Conservation (phyloP, 768 basidiomycete genomes). For the Suillus fuscotomentosus region DNA sequence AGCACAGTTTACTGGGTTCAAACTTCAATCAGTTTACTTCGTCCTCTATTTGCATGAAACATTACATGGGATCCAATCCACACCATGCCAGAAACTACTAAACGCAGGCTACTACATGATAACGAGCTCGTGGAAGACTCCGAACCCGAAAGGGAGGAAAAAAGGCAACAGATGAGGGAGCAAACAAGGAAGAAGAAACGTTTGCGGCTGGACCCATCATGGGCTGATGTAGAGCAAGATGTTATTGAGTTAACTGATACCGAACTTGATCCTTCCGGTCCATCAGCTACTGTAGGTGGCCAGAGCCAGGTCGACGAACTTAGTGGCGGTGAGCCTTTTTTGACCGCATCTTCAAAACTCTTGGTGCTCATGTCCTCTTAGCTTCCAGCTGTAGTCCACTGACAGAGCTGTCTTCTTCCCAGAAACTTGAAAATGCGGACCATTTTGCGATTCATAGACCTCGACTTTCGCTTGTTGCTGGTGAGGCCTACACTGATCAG, state of each 20-base stretch:
- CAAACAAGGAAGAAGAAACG: constrained; percentile 16
- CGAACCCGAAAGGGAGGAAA: constrained; percentile 63
- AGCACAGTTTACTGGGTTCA: not conserved
- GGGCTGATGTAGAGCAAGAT: not conserved
- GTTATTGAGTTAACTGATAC: not conserved
- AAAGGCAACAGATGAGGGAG: constrained; percentile 20
- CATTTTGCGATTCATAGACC: not conserved
- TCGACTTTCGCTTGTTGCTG: not conserved
- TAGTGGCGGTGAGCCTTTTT: not conserved
- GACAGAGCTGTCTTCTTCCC: not conserved
- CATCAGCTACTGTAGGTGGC: not conserved
- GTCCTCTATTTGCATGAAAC: not conserved
- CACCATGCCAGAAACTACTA: not conserved
- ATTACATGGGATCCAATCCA: not conserved
- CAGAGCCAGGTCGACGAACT: not conserved
- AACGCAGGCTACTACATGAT: not conserved
- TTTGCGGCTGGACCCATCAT: not conserved
- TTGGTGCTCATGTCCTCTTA: not conserved
- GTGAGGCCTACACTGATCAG: not conserved
- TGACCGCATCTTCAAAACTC: not conserved
- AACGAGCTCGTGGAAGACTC: constrained; percentile 62
- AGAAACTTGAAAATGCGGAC: not conserved
- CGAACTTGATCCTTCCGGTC: not conserved
- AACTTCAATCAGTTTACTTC: not conserved
- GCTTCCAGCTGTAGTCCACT: not conserved